Base-by-base conservation (phyloP, 495 filamentous ascomycete species). In the Aspergillus egyptiacus region DNA sequence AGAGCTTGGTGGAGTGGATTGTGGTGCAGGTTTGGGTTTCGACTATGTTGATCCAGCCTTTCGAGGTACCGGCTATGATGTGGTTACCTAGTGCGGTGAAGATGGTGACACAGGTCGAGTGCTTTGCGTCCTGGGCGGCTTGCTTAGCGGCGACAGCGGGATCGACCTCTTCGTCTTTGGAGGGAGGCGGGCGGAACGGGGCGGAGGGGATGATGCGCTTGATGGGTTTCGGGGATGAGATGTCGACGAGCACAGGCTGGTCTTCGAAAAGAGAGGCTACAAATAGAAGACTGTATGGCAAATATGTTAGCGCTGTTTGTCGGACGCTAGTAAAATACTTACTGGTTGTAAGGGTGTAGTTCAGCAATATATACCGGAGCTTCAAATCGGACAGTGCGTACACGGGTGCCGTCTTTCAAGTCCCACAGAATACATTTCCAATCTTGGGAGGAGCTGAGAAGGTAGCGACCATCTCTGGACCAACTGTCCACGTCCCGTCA, bases 341-440 rank as follows among this genome's bases (percentile, higher is more conserved):
- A 96, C 90, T 87, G 86, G 61, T 96, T 89, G 63, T 79, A 83
- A 34, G 93, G 93, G 66, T 98, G 89, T 14, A 97, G 71, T 67
- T 97, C 91, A 1, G 90, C 93, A 41, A 91, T 95, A 66, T 95
- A 98, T 14, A 96, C 88, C 2, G 91, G 88, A 5, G 90, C 89
- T 50, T 88, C 85, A 56, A 97, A 94, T 46, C 85, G 82, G 46
- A 95, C 84, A 19, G 77, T 84, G 28, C 85, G 77, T 46, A 86
- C 59, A 37, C 80, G 75, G 7, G 76, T 78, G 31, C 84, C 84
- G 60, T 89, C 83, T 54, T 84, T 74, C 36, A 98, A 67, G 67
- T 98, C 94, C 93, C 93, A 98, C 1, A 97, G 75, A 27, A 95
- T 88, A 46, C 82, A 89, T 66, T 90, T 95, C 85, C 91, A 96